Evolutionary conservation across 768 basidiomycete genomes (phyloP).

Genomic region (Kwoniella mangroviensis): DNA sequence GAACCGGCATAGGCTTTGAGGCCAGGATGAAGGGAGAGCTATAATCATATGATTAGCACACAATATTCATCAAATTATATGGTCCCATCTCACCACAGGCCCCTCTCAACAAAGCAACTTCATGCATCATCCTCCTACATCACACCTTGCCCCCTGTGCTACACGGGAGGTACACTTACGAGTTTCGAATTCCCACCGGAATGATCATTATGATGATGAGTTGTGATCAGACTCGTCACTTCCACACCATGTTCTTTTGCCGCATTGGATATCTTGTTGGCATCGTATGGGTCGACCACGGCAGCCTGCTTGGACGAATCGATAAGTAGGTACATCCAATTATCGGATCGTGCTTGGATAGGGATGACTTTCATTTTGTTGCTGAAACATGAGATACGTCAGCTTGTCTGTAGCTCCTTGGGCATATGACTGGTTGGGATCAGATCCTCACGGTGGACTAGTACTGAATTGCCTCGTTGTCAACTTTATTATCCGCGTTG

Average conservation of each 20-base stretch:
- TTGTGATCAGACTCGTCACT: conserved; percentile 66
- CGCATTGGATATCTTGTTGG: conserved; percentile 50
- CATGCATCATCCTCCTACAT: neutral
- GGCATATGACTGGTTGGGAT: no score
- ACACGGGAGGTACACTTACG: conserved; percentile 24
- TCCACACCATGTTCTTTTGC: conserved; percentile 74
- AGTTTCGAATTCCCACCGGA: conserved; percentile 80
- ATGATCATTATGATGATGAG: conserved; percentile 91
- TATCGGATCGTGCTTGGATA: conserved; percentile 53
- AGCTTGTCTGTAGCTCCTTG: neutral
- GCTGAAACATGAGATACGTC: neutral
- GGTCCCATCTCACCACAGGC: neutral
- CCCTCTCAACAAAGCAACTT: neutral
- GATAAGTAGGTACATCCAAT: conserved; percentile 58
- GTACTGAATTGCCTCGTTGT: conserved; percentile 7
- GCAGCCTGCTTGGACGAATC: conserved; percentile 52
- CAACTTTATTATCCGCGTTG: neutral
- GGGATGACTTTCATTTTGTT: conserved; percentile 43
- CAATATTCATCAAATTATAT: neutral
- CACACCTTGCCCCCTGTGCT: neutral
- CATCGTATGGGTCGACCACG: conserved; percentile 55
- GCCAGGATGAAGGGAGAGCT: conserved; percentile 59
- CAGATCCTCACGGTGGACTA: conserved; percentile 6
- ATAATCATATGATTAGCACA: conserved; percentile 8
- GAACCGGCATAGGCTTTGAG: conserved; percentile 82